Base-by-base conservation (phyloP, 495 filamentous ascomycete genomes). In the Copromyces sp. region DNA sequence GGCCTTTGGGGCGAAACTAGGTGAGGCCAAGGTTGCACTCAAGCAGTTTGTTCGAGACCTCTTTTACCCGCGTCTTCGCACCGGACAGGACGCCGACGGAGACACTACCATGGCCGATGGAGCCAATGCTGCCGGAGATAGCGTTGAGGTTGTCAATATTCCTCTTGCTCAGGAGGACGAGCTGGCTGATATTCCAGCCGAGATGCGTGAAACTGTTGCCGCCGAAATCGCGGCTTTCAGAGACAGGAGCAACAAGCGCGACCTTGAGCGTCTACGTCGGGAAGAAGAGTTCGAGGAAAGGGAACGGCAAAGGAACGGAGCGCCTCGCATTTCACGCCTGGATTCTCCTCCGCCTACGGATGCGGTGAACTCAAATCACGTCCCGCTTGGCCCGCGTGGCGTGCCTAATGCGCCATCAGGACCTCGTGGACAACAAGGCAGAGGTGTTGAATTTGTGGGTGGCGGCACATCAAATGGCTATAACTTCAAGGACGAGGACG, bases 121-220 rank as follows among this genome's bases (percentile, higher is more conserved):
- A 14, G 85, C 88, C 5, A 84, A 83, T 9, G 83, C 84, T 17
- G 81, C 84, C 65, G 89, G 84, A 41, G 87, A 87, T 39, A 86
- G 92, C 72, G 87, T 89, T 29, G 94, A 97, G 82, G 90, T 98
- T 40, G 91, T 98, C 74, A 97, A 93, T 53, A 98, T 97, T 73
- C 91, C 93, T 4, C 87, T 97, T 42, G 92, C 92, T 9, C 87
- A 90, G 37, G 95, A 99, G 75, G 95, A 99, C 78, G 95, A 99
- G 76, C 85, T 99, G 39, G 91, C 93, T 47, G 96, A 99, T 77
- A 97, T 99, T 71, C 95, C 95, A 3, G 90, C 92, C 12, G 95
- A 98, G 77, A 95, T 95, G 94, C 90, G 95, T n/a, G 95, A 95
- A 77, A 97, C 91, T 9, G 95, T 99, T 35, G 93, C 95, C 9